A percentile compares a stretch with the other conserved stretches of the same genome.
phyloP scores from a whole-genome alignment of 345 rosid species.

The Pugionium cornutum region DNA sequence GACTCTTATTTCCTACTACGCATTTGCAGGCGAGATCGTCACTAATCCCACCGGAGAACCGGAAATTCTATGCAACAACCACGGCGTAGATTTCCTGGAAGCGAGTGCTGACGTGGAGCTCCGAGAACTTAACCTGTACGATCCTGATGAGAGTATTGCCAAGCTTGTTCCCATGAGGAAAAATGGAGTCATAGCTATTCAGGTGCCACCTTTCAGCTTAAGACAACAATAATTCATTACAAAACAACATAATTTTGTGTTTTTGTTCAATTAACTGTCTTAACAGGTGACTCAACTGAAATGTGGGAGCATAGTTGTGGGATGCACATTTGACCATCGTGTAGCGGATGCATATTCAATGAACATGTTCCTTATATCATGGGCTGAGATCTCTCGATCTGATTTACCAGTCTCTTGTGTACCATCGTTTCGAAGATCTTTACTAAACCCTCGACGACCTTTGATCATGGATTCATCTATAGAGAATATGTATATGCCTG shows the following conservation, averaged over 20 bases:
- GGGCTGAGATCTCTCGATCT: slow-evolving; percentile 62
- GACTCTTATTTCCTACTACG: slow-evolving; percentile 67
- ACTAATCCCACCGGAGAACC: slow-evolving; percentile 63
- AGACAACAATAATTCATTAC: neutral
- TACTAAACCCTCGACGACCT: slow-evolving; percentile 58
- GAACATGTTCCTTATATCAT: slow-evolving; percentile 71
- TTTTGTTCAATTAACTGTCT: neutral
- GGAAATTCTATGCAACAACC: slow-evolving; percentile 80
- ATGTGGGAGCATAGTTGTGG: slow-evolving; percentile 71
- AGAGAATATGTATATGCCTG: slow-evolving; percentile 55
- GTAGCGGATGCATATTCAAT: slow-evolving; percentile 70
- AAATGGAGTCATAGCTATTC: slow-evolving; percentile 64
- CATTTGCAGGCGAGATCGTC: slow-evolving; percentile 72
- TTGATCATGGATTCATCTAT: slow-evolving; percentile 39
- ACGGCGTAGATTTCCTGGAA: slow-evolving; percentile 73
- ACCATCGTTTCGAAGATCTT: slow-evolving; percentile 64
- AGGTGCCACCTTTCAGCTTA: slow-evolving; percentile 47
- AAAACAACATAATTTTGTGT: slow-evolving; percentile 16
- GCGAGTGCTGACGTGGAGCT: slow-evolving; percentile 63
- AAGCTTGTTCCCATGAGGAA: slow-evolving; percentile 62
- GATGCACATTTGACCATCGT: slow-evolving; percentile 76
- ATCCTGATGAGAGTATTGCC: slow-evolving; percentile 65
- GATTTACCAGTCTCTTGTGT: slow-evolving; percentile 42
- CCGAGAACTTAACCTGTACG: slow-evolving; percentile 56
- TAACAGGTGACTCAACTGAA: slow-evolving; percentile 60